Percentiles rank a stretch among this genome's conserved stretches.
Conservation (phyloP, 2,329 filamentous ascomycete species). For the Penicillium aurantiogriseum region DNA sequence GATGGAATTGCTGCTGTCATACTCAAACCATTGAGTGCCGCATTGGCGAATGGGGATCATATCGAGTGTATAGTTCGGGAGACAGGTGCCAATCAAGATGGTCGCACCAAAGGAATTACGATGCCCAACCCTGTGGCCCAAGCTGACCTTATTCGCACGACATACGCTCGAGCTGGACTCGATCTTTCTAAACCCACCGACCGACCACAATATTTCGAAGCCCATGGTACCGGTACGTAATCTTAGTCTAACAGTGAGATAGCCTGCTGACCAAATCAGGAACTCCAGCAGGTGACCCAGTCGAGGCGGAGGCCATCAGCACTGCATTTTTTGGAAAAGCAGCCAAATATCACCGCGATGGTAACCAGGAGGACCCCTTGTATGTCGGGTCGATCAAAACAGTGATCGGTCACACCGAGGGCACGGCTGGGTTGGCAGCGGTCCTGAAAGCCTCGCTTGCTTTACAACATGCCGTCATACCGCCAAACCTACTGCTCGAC, state of each 20-base stretch:
- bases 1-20: slow-evolving; percentile 54
- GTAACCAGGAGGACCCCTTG: slow-evolving; percentile 8
- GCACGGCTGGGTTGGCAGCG: slow-evolving; percentile 32
- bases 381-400: slow-evolving; percentile 36
- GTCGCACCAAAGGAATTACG: slow-evolving; percentile 36
- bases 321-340: slow-evolving; percentile 19
- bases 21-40: slow-evolving; percentile 51
- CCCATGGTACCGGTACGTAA: slow-evolving; percentile 45
- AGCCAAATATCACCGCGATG: slow-evolving; percentile 9
- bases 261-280: slow-evolving; percentile 9
- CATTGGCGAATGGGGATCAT: slow-evolving; percentile 48
- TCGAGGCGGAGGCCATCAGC: slow-evolving; percentile 25
- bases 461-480: slow-evolving; percentile 39
- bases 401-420: slow-evolving; percentile 38
- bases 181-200: slow-evolving; percentile 27
- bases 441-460: slow-evolving; percentile 40
- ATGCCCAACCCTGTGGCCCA: slow-evolving; percentile 41
- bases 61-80: slow-evolving; percentile 44
- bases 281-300: slow-evolving; percentile 26
- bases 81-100: slow-evolving; percentile 39
- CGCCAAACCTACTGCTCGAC: slow-evolving; percentile 31
- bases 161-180: slow-evolving; percentile 42
- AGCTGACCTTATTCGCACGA: slow-evolving; percentile 38
- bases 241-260: not conserved
- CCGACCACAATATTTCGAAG: slow-evolving; percentile 46